These are phyloP conservation scores for Barnettozyma sp. DNA, from an alignment of 805 yeast species.

Conservation along the genomic window DNA sequence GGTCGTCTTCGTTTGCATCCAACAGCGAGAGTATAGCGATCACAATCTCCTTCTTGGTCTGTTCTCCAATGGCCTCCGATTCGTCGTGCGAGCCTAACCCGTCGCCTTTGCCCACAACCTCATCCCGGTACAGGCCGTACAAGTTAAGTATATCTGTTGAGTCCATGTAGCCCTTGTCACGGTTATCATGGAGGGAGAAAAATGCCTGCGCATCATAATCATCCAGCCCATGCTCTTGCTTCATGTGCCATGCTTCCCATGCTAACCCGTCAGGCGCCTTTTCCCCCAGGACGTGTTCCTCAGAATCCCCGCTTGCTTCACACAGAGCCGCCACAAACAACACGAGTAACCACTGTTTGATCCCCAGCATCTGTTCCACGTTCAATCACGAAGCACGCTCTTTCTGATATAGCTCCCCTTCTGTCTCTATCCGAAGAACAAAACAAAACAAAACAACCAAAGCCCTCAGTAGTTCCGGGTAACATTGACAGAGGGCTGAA, in stretches of 20 bases:
- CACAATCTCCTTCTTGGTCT: constrained; percentile 47
- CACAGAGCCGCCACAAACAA: background rate
- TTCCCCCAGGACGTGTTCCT: constrained; percentile 23
- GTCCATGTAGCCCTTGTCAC: constrained; percentile 50
- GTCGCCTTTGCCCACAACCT: constrained; percentile 79
- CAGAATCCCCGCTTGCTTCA: constrained; percentile 16
- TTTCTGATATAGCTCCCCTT: no score
- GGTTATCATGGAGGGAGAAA: constrained; percentile 73
- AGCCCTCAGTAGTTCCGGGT: no score
- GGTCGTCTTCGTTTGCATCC: constrained; percentile 62
- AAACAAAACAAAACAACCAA: no score
- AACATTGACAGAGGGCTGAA: no score
- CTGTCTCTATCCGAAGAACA: no score
- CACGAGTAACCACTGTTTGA: background rate
- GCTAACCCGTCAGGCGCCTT: constrained; percentile 44
- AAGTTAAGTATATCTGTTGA: constrained; percentile 62
- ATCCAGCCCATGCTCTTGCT: constrained; percentile 76
- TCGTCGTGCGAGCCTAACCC: constrained; percentile 81
- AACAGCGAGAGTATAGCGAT: constrained; percentile 47
- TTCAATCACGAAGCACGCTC: no score
- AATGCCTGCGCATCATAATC: constrained; percentile 67
- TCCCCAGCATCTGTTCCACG: no score
- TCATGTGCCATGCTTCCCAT: constrained; percentile 91
- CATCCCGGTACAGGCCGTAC: constrained; percentile 71
- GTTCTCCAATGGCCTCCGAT: constrained; percentile 50